Conservation (phyloP, 305 asterid species). For the Fraxinus greggii region DNA sequence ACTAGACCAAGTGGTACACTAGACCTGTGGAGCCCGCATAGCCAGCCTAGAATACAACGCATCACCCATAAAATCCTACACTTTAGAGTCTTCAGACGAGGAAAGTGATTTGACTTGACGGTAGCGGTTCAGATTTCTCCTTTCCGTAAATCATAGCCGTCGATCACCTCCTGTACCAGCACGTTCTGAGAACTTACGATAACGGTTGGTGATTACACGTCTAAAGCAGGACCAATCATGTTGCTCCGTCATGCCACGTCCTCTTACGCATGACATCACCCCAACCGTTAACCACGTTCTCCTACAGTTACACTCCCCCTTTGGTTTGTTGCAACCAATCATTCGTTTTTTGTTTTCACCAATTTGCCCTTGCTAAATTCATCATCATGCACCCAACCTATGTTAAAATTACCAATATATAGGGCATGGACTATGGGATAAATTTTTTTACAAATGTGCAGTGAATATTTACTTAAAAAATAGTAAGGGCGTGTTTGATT, state of each 20-base stretch:
- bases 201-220: slow-evolving; percentile 49
- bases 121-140: slow-evolving; percentile 15
- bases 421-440: neutral
- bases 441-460: neutral
- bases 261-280: slow-evolving; percentile 35
- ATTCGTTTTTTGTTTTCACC: slow-evolving; percentile 16
- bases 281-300: slow-evolving; percentile 50
- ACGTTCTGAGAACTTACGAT: slow-evolving; percentile 48
- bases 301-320: slow-evolving; percentile 26
- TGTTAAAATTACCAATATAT: neutral
- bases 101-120: slow-evolving; percentile 28
- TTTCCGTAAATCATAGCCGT: slow-evolving; percentile 13
- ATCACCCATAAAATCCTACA: slow-evolving; percentile 42
- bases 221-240: slow-evolving; percentile 56
- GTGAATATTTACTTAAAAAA: neutral
- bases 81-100: slow-evolving; percentile 20
- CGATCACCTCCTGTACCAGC: slow-evolving; percentile 30
- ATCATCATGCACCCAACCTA: neutral
- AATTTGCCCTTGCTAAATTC: slow-evolving; percentile 25
- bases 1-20: neutral
- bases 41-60: slow-evolving; percentile 43
- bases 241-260: slow-evolving; percentile 59
- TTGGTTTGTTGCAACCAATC: slow-evolving; percentile 20
- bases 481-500: too few relatives aligned
- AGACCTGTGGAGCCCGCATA: neutral